A percentile compares a stretch with the other conserved stretches of the same genome.
Evolutionary conservation across 805 yeast species (phyloP).

Genomic region (Saturnispora sekii): DNA sequence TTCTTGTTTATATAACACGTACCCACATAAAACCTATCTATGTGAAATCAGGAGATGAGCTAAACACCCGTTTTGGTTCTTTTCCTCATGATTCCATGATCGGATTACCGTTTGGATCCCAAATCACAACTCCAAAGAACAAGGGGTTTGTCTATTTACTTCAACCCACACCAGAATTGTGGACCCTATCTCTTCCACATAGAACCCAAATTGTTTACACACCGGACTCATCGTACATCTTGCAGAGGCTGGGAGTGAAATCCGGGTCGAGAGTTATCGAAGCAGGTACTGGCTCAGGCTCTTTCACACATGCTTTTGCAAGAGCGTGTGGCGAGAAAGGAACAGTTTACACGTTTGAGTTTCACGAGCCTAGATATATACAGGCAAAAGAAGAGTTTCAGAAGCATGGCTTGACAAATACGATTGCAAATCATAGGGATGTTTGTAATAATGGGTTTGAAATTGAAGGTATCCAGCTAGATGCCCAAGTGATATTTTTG

Average conservation of each 20-base stretch:
- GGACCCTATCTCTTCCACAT: constrained; percentile 95
- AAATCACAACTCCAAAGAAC: constrained; percentile 60
- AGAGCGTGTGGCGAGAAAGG: constrained; percentile 62
- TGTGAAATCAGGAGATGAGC: constrained; percentile 45
- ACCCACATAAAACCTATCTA: constrained; percentile 67
- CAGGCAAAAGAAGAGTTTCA: constrained; percentile 75
- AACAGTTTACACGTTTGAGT: constrained; percentile 74
- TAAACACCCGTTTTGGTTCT: constrained; percentile 84
- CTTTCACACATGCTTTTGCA: constrained; percentile 87
- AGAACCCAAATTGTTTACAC: constrained; percentile 97
- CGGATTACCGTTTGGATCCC: constrained; percentile 75
- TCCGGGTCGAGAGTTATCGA: constrained; percentile 79
- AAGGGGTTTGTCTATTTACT: constrained; percentile 79
- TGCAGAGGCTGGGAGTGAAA: constrained; percentile 67
- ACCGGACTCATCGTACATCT: constrained; percentile 86
- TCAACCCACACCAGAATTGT: constrained; percentile 89
- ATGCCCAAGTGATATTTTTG: constrained; percentile 70
- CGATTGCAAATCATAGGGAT: constrained; percentile 79
- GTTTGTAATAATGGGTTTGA: constrained; percentile 84
- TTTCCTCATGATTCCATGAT: constrained; percentile 81
- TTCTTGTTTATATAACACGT: constrained; percentile 77
- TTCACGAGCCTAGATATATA: constrained; percentile 71
- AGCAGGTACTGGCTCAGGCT: constrained; percentile 97
- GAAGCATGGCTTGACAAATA: constrained; percentile 53
- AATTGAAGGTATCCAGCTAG: constrained; percentile 32